Evolutionary conservation across 2,329 filamentous ascomycete genomes (phyloP), one percentile per base, ranked within the genome.

Genomic region (Penicillium sp.): DNA sequence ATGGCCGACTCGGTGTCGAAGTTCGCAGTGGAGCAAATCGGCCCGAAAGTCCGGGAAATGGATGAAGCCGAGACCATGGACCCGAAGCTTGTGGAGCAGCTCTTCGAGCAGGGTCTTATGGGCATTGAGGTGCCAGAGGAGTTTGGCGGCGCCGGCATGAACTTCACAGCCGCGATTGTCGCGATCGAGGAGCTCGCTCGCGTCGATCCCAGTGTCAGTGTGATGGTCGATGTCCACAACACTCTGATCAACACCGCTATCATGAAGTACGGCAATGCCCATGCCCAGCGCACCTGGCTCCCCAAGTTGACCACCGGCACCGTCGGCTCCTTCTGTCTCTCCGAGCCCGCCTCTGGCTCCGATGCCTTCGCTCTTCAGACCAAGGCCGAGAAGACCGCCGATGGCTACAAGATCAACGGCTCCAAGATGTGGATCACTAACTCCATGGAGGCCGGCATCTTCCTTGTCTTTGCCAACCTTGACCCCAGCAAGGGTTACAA

Each of bases 381-480:
- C 49, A 91, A 89, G 71, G 93, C 93, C 36, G 84, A 82, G 50
- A 88, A 91, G 77, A 93, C 89, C 0, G 79, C 83, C 18, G 80
- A 84, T 57, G 90, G 92, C 29, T 99, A 92, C 77, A 85, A 80
- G 73, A 87, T 99, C 72, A 87, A 83, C 53, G 93, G 93, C 41
- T 84, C 83, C 72, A 99, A 99, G 82, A 99, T 99, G 93, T 99
- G 93, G 93, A 99, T 99, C 74, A 99, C 93, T 56, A 99, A 99
- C 79, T 87, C 88, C 42, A 85, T 92, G 76, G 93, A 99, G 75
- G 87, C 93, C 16, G 84, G 84, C 52, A 86, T 97, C 77, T 99
- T 96, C 76, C 92, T 99, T 65, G 93, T 99, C 50, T 99, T 99
- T 67, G 93, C 93, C 65, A 99, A 96, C 74, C 78, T 99, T 33